These are phyloP conservation scores for Apiospora aurea DNA, from an alignment of 2,329 filamentous ascomycete species.

Conservation along the genomic window DNA sequence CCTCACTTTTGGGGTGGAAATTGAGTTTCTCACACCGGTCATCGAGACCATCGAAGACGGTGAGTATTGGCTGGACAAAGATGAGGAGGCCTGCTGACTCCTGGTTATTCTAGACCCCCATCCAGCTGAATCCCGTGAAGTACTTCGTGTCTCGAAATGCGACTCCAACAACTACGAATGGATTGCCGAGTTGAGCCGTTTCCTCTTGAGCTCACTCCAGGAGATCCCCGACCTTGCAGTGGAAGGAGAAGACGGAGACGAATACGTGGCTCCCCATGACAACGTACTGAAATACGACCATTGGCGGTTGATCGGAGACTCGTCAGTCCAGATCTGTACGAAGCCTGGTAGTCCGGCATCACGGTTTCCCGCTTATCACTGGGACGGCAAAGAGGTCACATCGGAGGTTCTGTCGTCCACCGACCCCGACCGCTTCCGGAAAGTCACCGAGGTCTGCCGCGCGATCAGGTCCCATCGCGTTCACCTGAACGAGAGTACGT, in stretches of 20 bases:
- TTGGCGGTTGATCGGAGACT: conserved; percentile 35
- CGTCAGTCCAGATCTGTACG: conserved; percentile 24
- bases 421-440: conserved; percentile 25
- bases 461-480: conserved; percentile 32
- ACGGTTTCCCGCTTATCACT: conserved; percentile 26
- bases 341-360: neutral
- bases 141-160: neutral
- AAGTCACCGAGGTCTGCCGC: conserved; percentile 33
- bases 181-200: neutral
- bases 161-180: neutral
- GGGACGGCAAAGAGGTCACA: conserved; percentile 34
- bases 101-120: neutral
- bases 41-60: neutral
- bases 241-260: conserved; percentile 28
- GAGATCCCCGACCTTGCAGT: conserved; percentile 27
- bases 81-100: neutral
- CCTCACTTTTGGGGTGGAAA: conserved; percentile 38
- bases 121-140: neutral
- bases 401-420: conserved; percentile 33
- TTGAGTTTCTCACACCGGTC: conserved; percentile 35
- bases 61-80: neutral
- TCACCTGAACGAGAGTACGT: conserved; percentile 34
- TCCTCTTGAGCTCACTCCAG: conserved; percentile 25
- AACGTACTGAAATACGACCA: conserved; percentile 31
- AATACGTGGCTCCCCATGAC: conserved; percentile 30